phyloP scores from a whole-genome alignment of 306 rosid species.

The Fragaria nilgerrensis region DNA sequence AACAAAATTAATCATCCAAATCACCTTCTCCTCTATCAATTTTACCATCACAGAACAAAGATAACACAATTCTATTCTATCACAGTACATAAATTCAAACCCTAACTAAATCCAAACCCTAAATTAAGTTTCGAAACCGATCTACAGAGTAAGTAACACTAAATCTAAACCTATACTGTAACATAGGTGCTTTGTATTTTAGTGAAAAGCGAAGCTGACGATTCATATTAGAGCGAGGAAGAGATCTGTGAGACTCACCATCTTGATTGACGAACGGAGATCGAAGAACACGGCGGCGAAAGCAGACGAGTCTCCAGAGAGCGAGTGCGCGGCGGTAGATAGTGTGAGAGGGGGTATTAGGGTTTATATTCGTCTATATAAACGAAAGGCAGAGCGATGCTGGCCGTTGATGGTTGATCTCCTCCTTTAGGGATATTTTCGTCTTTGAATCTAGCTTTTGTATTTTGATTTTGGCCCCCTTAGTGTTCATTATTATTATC shows the following conservation, averaged over 20 bases:
- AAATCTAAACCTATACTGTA: background rate
- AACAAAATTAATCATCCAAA: background rate
- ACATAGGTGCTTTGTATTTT: background rate
- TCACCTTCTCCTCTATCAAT: background rate
- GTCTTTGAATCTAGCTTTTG: background rate
- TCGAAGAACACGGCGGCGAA: background rate
- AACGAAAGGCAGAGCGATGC: too few species aligned
- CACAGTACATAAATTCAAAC: background rate
- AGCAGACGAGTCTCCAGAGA: background rate
- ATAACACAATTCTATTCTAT: background rate
- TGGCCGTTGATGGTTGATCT: background rate
- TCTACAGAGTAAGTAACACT: background rate
- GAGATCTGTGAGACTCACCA: constrained; percentile 5
- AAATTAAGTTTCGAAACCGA: background rate
- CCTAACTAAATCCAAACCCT: background rate
- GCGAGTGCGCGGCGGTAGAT: constrained; percentile 4
- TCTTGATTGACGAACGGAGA: constrained; percentile 10
- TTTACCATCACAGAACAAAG: background rate
- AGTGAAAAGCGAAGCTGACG: background rate
- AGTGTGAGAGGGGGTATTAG: background rate
- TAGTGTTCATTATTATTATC: too few species aligned
- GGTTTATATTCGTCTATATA: background rate
- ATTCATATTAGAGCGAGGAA: background rate
- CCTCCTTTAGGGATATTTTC: background rate
- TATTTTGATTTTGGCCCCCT: too few species aligned